Evolutionary conservation across 805 yeast species (phyloP).

Genomic region (Ogataea pignaliae): DNA sequence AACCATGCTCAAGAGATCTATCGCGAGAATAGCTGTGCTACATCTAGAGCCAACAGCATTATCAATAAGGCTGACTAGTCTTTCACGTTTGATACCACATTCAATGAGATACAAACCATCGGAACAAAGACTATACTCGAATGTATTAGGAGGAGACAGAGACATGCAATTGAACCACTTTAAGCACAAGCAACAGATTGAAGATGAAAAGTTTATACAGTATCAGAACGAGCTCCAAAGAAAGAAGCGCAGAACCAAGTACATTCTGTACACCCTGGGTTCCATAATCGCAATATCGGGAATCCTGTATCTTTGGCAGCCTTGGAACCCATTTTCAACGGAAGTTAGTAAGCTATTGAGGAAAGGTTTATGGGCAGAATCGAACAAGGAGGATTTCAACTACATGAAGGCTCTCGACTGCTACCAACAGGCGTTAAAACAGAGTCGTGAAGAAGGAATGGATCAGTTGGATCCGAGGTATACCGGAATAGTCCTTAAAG

Average conservation of each 20-base stretch:
- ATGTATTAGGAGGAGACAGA: too few species aligned
- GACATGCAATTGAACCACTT: background rate
- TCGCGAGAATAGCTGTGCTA: too few species aligned
- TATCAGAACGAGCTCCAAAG: conserved; percentile 7
- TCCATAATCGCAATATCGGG: conserved; percentile 16
- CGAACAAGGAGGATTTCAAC: conserved; percentile 54
- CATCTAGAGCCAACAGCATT: too few species aligned
- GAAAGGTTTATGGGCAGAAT: conserved; percentile 80
- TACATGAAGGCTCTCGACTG: conserved; percentile 62
- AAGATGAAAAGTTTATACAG: conserved; percentile 5
- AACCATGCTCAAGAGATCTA: too few species aligned
- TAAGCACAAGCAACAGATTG: conserved; percentile 7
- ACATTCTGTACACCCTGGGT: conserved; percentile 12
- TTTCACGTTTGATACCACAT: too few species aligned
- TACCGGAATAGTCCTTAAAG: conserved; percentile 84
- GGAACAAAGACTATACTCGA: too few species aligned
- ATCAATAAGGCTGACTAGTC: too few species aligned
- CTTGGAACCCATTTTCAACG: conserved; percentile 30
- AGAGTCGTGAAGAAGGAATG: conserved; percentile 52
- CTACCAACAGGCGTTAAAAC: conserved; percentile 70
- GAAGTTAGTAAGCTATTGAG: conserved; percentile 66
- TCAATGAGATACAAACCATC: too few species aligned
- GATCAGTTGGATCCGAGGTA: conserved; percentile 68
- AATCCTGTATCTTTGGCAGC: conserved; percentile 28
- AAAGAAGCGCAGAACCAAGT: conserved; percentile 11